These are phyloP conservation scores for Fusarium nodosum DNA, from an alignment of 2,329 filamentous ascomycete genomes.

Conservation along the genomic window DNA sequence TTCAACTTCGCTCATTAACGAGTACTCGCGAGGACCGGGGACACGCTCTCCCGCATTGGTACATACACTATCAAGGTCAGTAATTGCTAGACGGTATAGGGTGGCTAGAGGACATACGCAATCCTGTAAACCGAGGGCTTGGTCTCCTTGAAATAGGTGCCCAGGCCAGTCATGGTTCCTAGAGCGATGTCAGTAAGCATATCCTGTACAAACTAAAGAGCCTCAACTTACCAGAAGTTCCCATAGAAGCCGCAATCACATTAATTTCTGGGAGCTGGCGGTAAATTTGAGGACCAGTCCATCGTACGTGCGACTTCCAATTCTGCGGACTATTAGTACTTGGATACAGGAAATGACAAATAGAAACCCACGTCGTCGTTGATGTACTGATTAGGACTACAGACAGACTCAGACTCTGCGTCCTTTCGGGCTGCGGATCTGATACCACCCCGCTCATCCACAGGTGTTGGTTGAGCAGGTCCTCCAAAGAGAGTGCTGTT, in stretches of 20 bases:
- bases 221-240: constrained; percentile 56
- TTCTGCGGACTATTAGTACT: constrained; percentile 55
- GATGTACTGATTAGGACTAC: constrained; percentile 54
- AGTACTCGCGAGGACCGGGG: constrained; percentile 68
- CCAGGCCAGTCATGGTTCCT: constrained; percentile 63
- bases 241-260: constrained; percentile 68
- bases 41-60: constrained; percentile 69
- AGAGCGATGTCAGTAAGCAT: constrained; percentile 19
- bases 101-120: constrained; percentile 44
- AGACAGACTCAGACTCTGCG: constrained; percentile 49
- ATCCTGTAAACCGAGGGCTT: constrained; percentile 63
- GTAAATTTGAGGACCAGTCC: constrained; percentile 71
- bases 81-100: accelerated
- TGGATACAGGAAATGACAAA: accelerated
- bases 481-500: constrained; percentile 52
- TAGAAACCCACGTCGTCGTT: constrained; percentile 50
- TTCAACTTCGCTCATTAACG: constrained; percentile 63
- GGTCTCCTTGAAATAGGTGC: constrained; percentile 63
- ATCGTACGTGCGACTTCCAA: constrained; percentile 67
- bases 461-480: constrained; percentile 53
- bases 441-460: constrained; percentile 53
- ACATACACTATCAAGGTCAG: constrained; percentile 61
- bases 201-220: neutral
- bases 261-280: constrained; percentile 69
- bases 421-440: constrained; percentile 50